A percentile compares a stretch with the other conserved stretches of the same genome.
phyloP scores from a whole-genome alignment of 768 basidiomycete genomes.

The Collybia nuda region DNA sequence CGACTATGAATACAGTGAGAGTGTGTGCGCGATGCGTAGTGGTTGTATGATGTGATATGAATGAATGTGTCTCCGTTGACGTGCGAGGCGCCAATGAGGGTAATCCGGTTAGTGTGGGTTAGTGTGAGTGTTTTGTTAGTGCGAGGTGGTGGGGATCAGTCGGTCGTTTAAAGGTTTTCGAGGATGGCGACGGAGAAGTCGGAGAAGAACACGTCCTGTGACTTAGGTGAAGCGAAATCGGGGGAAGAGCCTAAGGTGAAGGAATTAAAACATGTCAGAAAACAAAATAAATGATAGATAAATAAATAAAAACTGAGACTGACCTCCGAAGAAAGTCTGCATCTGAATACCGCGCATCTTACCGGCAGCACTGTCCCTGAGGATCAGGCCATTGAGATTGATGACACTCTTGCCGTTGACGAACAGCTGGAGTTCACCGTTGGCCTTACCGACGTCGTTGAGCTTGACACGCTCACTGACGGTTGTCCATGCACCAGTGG shows the following conservation, averaged over 20 bases:
- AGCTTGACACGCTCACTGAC: constrained; percentile 70
- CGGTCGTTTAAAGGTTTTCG: constrained; percentile 34
- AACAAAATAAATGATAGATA: background rate
- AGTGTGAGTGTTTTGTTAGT: background rate
- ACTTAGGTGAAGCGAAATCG: constrained; percentile 58
- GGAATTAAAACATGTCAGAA: background rate
- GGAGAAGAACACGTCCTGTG: constrained; percentile 64
- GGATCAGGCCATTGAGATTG: constrained; percentile 51
- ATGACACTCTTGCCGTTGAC: constrained; percentile 66
- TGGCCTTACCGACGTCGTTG: constrained; percentile 66
- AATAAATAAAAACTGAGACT: constrained; percentile 13
- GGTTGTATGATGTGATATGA: constrained; percentile 3
- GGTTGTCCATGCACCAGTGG: constrained; percentile 65
- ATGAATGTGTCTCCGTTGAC: constrained; percentile 12
- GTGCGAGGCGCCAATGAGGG: constrained; percentile 2
- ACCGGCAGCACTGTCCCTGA: constrained; percentile 47
- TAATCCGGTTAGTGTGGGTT: background rate
- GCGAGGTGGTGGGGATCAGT: background rate
- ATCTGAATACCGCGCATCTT: constrained; percentile 67
- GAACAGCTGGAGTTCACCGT: constrained; percentile 74
- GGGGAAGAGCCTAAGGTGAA: constrained; percentile 37
- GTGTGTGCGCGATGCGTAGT: constrained; percentile 9
- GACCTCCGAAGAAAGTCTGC: constrained; percentile 81
- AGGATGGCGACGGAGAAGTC: constrained; percentile 69
- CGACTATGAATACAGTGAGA: constrained; percentile 13